A percentile compares a stretch with the other conserved stretches of the same genome.
Conservation (phyloP, 2,329 filamentous ascomycete genomes). For the Hypoxylon sp. region DNA sequence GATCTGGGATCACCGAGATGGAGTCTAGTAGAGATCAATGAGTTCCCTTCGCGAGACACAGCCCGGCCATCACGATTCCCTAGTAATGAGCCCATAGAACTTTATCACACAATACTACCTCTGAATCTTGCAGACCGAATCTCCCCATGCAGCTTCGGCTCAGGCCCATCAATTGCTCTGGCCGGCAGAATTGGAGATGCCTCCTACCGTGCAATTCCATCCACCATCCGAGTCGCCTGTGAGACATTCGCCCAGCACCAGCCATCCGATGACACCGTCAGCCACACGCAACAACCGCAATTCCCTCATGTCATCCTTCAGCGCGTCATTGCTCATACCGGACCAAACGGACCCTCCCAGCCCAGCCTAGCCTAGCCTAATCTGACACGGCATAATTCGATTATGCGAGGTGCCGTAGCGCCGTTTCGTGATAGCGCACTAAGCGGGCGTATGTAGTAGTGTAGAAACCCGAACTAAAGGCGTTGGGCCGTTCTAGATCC, state of each 20-base stretch:
- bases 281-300: neutral
- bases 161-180: neutral
- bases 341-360: neutral
- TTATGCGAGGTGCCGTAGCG: conserved; percentile 18
- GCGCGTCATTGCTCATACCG: no score
- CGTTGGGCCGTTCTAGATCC: conserved; percentile 30
- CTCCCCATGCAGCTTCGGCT: neutral
- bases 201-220: neutral
- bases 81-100: neutral
- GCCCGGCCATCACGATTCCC: neutral
- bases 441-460: conserved; percentile 13
- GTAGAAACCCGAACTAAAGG: no score
- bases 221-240: neutral
- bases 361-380: neutral
- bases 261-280: neutral
- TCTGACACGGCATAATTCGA: conserved; percentile 10
- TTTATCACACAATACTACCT: neutral
- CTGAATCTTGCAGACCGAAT: neutral
- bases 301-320: neutral
- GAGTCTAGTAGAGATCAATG: neutral
- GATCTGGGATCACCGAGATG: neutral
- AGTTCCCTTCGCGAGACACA: neutral
- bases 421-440: conserved; percentile 26
- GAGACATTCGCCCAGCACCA: neutral
- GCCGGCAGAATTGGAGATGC: neutral